Evolutionary conservation across 176 grass and related monocot species (phyloP), one percentile per base, ranked within the genome.

Genomic region (Secale cereale): DNA sequence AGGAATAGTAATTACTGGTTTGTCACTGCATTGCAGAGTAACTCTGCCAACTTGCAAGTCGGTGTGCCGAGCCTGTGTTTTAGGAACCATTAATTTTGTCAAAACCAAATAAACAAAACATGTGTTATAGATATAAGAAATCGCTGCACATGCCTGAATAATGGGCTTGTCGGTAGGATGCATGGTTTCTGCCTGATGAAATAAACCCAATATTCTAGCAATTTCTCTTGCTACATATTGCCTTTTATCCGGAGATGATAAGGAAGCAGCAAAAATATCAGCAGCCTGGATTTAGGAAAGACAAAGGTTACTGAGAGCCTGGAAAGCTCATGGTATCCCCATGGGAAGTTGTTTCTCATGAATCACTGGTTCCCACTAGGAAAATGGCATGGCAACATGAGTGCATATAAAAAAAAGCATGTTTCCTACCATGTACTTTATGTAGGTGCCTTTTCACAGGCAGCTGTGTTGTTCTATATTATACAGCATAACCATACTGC

Each of bases 41-140:
- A 86, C 83, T 93, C 95, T 98, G 84, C 95, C 95, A 92, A 98
- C 81, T 92, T 92, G 93, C 67, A 98, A 86, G 45, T 83, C 62
- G 33, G 68, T 83, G 68, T 81, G 73, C 25, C 57, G 72, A 79
- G 64, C 85, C 92, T 98, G 91, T 81, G 85, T 63, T 78, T 84
- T 76, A 89, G 7, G 13, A 84, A 89, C 11, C 36, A 79, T 52
- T 70, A 64, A 68, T 61, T 66, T 80, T 65, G 31, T 33, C 17
- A 36, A n/a, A 66, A 88, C 12, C 31, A 14, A 63, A 76, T 31
- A 74, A 83, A 72, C 22, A 77, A 25, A 37, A 13, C 5, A 82
- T 59, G 41, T 80, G 23, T 39, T 59, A 59, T 8, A 73, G 17
- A 82, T 56, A 60, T 56, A 60, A 46, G 10, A 79, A 83, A 48